Base-by-base conservation (phyloP, 352 stramenopile genomes). In the Pythium pyrilobum region DNA sequence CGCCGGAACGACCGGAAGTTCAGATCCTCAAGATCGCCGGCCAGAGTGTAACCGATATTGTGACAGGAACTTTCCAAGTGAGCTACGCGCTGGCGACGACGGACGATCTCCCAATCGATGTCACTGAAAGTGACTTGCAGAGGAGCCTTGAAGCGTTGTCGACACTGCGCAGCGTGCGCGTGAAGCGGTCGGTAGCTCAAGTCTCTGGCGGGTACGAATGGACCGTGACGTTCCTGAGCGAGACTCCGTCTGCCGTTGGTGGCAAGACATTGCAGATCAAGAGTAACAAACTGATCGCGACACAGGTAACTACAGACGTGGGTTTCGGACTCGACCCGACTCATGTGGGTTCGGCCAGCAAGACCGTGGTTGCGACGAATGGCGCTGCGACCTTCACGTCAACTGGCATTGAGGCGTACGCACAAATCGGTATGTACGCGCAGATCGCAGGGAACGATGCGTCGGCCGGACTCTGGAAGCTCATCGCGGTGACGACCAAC, bases 21-120 rank as follows among this genome's bases (percentile, higher is more conserved):
- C 79, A 92, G 52, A 72, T 89, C 8, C 31, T 94, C 33, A 83
- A 84, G 49, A 84, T 90, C 25, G 62, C 72, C 12, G 78, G 74
- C 4, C 56, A 71, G 18, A 69, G 44, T 28, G 52, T 52, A 13
- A 48, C 42, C 0, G 72, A 78, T 27, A 37, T 58, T 1, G 66
- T 95, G 8, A 63, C 48, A 2, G 95, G 95, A 2, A 97, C 72
- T 6, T 92, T 92, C 42, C 71, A 80, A 33, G 61, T 96, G 0
- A 57, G 72, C 43, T 95, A 90, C 56, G 70, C 67, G 20, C 66
- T 65, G 3, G 56, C 40, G 0, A 64, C 62, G 10, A 88, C 76
- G 0, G 69, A 87, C 51, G 68, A 77, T 34, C 51, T 96, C 0
- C 68, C 77, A 8, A 54, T 64, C 3, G 60, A 81, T 32, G 66